Base-by-base conservation (phyloP, 2,329 filamentous ascomycete genomes). In the Nectriaceae sp. region DNA sequence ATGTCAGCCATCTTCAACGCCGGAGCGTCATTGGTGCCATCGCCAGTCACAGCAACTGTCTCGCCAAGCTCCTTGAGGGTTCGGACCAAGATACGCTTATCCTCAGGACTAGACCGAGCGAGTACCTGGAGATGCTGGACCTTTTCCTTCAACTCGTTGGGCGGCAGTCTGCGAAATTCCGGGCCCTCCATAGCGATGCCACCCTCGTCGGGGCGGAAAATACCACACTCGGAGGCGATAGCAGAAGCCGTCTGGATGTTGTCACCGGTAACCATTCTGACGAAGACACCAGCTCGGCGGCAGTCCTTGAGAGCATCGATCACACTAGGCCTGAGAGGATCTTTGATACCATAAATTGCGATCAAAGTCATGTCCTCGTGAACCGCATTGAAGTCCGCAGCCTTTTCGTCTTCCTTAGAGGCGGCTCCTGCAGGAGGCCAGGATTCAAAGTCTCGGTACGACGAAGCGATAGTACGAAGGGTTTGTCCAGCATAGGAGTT, bases 381-480 rank as follows among this genome's bases (percentile, higher is more conserved):
- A 40, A 83, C 76, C 4, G 77, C 62, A 18, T 80, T 85, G 50
- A 85, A 77, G 38, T 75, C 77, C 6, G 63, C 64, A n/a, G 50
- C 21, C 4, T 21, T 37, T 8, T 88, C 83, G 51, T 88, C 86
- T 13, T 59, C 55, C n/a, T 81, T 77, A 46, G 88, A 86, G 15
- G 79, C 70, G n/a, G 78, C 83, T 42, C 79, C 74, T 53, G 86
- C 81, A 19, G 77, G 85, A 24, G 88, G 88, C 87, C 87, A 90
- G 44, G 71, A 74, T 42, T 84, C 76, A 52, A 87, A 90, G 56
- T 92, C 88, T 41, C 82, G 80, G 67, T 89, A 90, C 11, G 88
- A 76, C 54, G 90, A 75, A 21, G 80, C 86, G 50, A 91, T 90
- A 2, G 87, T 90, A 47, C 88, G 83, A 16, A 91, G 78, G 15